Percentiles rank a stretch among this genome's conserved stretches.
phyloP scores from a whole-genome alignment of 2,329 filamentous ascomycete genomes.

The Westerdykella sp. region DNA sequence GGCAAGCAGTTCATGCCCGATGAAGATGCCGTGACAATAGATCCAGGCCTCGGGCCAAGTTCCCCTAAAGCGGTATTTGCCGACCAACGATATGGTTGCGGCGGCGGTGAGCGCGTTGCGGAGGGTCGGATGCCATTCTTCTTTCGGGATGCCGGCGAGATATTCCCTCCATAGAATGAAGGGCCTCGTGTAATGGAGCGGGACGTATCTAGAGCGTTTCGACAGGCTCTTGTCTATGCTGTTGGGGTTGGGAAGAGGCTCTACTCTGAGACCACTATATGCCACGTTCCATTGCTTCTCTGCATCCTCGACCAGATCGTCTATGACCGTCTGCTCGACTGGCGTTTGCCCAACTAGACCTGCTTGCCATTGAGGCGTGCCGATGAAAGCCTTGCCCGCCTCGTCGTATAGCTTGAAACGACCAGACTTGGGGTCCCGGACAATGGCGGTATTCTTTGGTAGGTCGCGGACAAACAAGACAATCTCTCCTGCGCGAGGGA shows the following conservation, averaged over 20 bases:
- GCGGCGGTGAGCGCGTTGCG: conserved; percentile 48
- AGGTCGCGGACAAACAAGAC: conserved; percentile 47
- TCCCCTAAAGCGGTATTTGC: conserved; percentile 49
- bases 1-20: conserved; percentile 52
- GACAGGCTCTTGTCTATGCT: conserved; percentile 46
- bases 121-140: conserved; percentile 49
- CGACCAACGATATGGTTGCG: conserved; percentile 49
- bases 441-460: conserved; percentile 19
- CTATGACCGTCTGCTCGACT: conserved; percentile 35
- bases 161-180: conserved; percentile 50
- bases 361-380: conserved; percentile 49
- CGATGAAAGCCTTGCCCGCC: conserved; percentile 23
- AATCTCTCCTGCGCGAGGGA: conserved; percentile 52
- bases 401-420: conserved; percentile 22
- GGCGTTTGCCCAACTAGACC: conserved; percentile 51
- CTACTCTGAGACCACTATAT: conserved; percentile 52
- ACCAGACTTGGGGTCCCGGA: conserved; percentile 17
- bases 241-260: conserved; percentile 50
- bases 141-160: conserved; percentile 36
- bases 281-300: conserved; percentile 41
- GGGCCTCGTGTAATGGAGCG: conserved; percentile 49
- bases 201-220: conserved; percentile 51
- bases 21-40: conserved; percentile 49
- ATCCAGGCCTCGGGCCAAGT: conserved; percentile 50
- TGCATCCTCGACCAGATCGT: conserved; percentile 43